phyloP scores from a whole-genome alignment of 805 yeast genomes.

The Saccharomyces mikatae region DNA sequence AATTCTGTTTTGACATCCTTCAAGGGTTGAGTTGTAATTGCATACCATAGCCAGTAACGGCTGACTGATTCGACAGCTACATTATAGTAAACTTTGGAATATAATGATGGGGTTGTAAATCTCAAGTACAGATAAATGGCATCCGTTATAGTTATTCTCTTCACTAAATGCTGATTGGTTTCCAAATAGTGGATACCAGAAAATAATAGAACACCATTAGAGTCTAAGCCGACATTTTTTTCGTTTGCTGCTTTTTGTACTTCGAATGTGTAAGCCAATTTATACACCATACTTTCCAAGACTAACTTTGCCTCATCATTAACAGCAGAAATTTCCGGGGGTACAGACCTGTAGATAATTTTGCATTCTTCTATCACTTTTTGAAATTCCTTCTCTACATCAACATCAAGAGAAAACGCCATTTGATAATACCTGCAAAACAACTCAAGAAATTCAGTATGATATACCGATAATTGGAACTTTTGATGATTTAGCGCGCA shows the following conservation, averaged over 20 bases:
- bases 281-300: slow-evolving; percentile 31
- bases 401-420: slow-evolving; percentile 59
- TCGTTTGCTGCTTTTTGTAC: slow-evolving; percentile 25
- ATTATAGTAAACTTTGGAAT: slow-evolving; percentile 17
- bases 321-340: slow-evolving; percentile 23
- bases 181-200: slow-evolving; percentile 20
- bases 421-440: slow-evolving; percentile 40
- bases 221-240: slow-evolving; percentile 25
- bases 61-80: slow-evolving; percentile 23
- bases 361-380: slow-evolving; percentile 33
- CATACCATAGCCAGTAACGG: slow-evolving; percentile 34
- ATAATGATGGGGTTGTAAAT: slow-evolving; percentile 34
- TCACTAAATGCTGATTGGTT: slow-evolving; percentile 11
- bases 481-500: slow-evolving; percentile 11
- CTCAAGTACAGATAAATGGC: slow-evolving; percentile 38
- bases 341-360: slow-evolving; percentile 34
- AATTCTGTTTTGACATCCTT: slow-evolving; percentile 13
- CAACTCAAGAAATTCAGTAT: slow-evolving; percentile 26
- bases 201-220: slow-evolving; percentile 29
- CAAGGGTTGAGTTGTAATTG: slow-evolving; percentile 21
- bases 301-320: slow-evolving; percentile 27
- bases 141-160: slow-evolving; percentile 17
- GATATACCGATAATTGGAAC: slow-evolving; percentile 18
- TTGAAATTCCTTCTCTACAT: slow-evolving; percentile 37
- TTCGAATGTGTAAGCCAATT: slow-evolving; percentile 32